phyloP scores from a whole-genome alignment of 495 filamentous ascomycete species.

The Podospora comata region DNA sequence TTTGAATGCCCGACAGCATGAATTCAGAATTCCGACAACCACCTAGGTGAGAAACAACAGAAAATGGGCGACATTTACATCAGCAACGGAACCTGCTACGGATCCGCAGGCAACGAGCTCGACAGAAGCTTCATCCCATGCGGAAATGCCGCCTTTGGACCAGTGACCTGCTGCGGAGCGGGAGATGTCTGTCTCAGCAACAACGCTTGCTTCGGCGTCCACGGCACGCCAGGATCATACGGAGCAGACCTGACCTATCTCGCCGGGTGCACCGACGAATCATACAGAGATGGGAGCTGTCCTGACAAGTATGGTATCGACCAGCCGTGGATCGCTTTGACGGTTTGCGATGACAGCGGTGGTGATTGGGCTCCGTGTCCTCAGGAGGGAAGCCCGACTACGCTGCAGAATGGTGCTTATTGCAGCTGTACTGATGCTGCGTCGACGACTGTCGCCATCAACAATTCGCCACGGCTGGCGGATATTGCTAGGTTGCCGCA shows the following conservation, averaged over 20 bases:
- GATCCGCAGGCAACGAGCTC: constrained; percentile 23
- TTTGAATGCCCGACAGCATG: neutral
- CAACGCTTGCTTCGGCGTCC: constrained; percentile 24
- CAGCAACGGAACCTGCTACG: constrained; percentile 32
- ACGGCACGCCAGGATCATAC: constrained; percentile 22
- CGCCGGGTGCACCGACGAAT: constrained; percentile 29
- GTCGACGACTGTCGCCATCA: constrained; percentile 22
- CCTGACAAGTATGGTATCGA: constrained; percentile 26
- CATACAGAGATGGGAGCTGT: constrained; percentile 26
- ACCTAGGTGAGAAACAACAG: neutral
- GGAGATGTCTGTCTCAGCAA: constrained; percentile 29
- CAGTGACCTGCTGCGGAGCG: constrained; percentile 25
- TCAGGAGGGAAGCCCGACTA: constrained; percentile 27
- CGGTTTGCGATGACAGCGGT: constrained; percentile 22
- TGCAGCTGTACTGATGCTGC: constrained; percentile 28
- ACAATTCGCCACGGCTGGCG: constrained; percentile 11
- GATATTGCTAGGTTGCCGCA: constrained; percentile 23
- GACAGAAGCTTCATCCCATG: constrained; percentile 29
- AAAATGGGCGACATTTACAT: constrained; percentile 22
- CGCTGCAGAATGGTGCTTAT: constrained; percentile 24
- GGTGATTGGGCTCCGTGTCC: constrained; percentile 28
- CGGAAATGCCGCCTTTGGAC: constrained; percentile 28
- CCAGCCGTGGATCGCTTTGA: constrained; percentile 31
- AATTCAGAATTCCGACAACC: neutral
- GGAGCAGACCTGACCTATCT: constrained; percentile 28